phyloP scores from a whole-genome alignment of 495 filamentous ascomycete genomes.

The Pseudomonodictys pantanalensis region DNA sequence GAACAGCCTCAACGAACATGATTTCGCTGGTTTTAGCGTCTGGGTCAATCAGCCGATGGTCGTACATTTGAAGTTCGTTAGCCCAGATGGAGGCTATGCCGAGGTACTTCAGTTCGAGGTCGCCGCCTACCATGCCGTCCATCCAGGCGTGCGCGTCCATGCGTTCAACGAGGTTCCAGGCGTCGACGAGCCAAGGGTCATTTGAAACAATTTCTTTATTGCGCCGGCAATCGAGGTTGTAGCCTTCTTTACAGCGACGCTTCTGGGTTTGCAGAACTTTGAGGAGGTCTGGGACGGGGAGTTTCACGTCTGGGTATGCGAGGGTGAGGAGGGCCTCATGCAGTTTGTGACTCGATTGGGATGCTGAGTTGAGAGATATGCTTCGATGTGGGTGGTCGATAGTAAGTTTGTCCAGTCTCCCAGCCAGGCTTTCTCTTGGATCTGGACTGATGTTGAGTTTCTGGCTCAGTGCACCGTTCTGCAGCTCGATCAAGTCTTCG shows the following conservation, averaged over 20 bases:
- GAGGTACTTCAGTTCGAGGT: slow-evolving; percentile 79
- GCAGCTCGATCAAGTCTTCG: slow-evolving; percentile 32
- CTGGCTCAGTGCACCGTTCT: slow-evolving; percentile 24
- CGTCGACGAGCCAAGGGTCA: slow-evolving; percentile 68
- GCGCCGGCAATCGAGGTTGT: slow-evolving; percentile 67
- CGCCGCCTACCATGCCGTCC: slow-evolving; percentile 69
- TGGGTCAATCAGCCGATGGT: slow-evolving; percentile 31
- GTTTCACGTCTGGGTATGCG: slow-evolving; percentile 43
- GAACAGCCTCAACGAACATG: slow-evolving; percentile 49
- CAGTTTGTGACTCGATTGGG: slow-evolving; percentile 26
- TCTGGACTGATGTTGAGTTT: slow-evolving; percentile 23
- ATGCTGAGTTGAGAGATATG: slow-evolving; percentile 21
- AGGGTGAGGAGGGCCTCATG: slow-evolving; percentile 35
- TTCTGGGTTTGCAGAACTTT: slow-evolving; percentile 42
- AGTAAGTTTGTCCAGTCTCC: slow-evolving; percentile 28
- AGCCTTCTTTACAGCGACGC: slow-evolving; percentile 65
- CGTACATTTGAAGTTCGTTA: slow-evolving; percentile 60
- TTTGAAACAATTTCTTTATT: slow-evolving; percentile 68
- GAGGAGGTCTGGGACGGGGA: slow-evolving; percentile 25
- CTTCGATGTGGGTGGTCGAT: slow-evolving; percentile 29
- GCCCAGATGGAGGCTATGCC: slow-evolving; percentile 80
- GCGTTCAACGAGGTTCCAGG: slow-evolving; percentile 57
- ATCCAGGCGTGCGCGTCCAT: slow-evolving; percentile 50
- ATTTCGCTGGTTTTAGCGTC: slow-evolving; percentile 21
- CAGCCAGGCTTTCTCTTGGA: slow-evolving; percentile 24